phyloP scores from a whole-genome alignment of 2,329 filamentous ascomycete genomes.

The Malbranchea cinnamomea region DNA sequence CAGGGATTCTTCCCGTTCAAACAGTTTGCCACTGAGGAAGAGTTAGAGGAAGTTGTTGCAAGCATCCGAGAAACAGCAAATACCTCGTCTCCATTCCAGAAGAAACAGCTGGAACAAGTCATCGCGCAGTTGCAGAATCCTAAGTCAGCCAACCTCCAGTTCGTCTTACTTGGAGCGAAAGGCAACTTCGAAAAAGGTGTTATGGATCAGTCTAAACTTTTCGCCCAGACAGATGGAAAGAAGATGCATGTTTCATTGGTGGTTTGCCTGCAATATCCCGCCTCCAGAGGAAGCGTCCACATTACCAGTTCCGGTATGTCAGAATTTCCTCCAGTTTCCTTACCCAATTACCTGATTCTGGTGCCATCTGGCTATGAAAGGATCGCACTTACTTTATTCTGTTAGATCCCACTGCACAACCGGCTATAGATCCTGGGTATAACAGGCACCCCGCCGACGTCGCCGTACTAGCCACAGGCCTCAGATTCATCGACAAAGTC shows the following conservation, averaged over 20 bases:
- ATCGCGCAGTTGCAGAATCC: slow-evolving; percentile 19
- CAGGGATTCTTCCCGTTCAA: slow-evolving; percentile 25
- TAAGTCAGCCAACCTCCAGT: slow-evolving; percentile 24
- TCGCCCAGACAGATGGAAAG: slow-evolving; percentile 18
- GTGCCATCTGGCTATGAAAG: no score
- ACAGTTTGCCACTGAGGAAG: slow-evolving; percentile 17
- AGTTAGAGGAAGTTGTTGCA: slow-evolving; percentile 18
- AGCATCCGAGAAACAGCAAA: slow-evolving; percentile 16
- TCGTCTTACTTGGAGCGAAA: slow-evolving; percentile 17
- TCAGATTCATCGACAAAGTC: no score
- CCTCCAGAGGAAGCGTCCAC: slow-evolving; percentile 35
- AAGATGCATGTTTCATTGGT: slow-evolving; percentile 35
- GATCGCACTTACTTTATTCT: no score
- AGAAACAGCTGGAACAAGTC: slow-evolving; percentile 20
- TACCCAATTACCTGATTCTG: background rate
- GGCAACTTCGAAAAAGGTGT: slow-evolving; percentile 15
- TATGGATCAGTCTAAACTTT: slow-evolving; percentile 31
- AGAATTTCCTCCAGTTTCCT: background rate
- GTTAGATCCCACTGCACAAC: slow-evolving; percentile 12
- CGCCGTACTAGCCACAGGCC: slow-evolving; percentile 13
- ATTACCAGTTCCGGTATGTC: slow-evolving; percentile 15
- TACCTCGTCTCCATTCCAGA: slow-evolving; percentile 18
- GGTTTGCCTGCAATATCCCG: slow-evolving; percentile 42
- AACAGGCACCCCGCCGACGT: slow-evolving; percentile 18
- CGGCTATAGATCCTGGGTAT: slow-evolving; percentile 20